Conservation (phyloP, 331 rosid species). For the Quercus lobata region DNA sequence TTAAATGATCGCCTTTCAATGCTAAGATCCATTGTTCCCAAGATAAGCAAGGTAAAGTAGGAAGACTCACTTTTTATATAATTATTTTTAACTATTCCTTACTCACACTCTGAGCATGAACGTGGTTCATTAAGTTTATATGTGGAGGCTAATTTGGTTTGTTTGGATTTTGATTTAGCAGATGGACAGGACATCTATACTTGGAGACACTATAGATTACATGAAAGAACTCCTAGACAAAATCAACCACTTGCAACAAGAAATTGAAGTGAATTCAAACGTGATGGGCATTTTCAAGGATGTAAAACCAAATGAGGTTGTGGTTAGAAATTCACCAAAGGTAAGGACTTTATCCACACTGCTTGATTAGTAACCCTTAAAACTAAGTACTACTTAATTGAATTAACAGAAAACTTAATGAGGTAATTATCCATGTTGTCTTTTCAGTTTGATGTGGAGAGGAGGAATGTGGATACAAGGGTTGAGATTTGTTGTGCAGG, state of each 20-base stretch:
- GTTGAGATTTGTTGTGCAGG: slow-evolving; percentile 84
- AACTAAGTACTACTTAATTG: neutral
- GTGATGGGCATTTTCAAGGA: slow-evolving; percentile 45
- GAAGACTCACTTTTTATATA: neutral
- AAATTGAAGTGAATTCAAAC: slow-evolving; percentile 41
- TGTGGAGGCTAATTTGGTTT: slow-evolving; percentile 21
- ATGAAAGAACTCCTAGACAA: slow-evolving; percentile 83
- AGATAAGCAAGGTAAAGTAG: slow-evolving; percentile 80
- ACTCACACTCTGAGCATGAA: neutral
- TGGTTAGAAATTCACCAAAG: slow-evolving; percentile 80
- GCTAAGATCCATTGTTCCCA: slow-evolving; percentile 94
- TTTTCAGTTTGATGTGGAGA: slow-evolving; percentile 82
- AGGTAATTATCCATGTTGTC: neutral
- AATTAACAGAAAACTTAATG: neutral
- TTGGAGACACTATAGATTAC: slow-evolving; percentile 93
- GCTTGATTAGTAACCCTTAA: neutral
- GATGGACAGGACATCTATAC: slow-evolving; percentile 96
- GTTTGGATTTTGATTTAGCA: slow-evolving; percentile 17
- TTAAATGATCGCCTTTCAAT: slow-evolving; percentile 88
- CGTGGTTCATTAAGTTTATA: neutral
- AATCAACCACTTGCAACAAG: slow-evolving; percentile 60
- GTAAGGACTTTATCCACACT: slow-evolving; percentile 19
- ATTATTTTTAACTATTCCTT: neutral
- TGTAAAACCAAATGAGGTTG: slow-evolving; percentile 55
- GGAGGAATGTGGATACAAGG: slow-evolving; percentile 47